Percentiles rank a stretch among this genome's conserved stretches.
Conservation (phyloP, 2,329 filamentous ascomycete species). For the Thermoascus crustaceus region DNA sequence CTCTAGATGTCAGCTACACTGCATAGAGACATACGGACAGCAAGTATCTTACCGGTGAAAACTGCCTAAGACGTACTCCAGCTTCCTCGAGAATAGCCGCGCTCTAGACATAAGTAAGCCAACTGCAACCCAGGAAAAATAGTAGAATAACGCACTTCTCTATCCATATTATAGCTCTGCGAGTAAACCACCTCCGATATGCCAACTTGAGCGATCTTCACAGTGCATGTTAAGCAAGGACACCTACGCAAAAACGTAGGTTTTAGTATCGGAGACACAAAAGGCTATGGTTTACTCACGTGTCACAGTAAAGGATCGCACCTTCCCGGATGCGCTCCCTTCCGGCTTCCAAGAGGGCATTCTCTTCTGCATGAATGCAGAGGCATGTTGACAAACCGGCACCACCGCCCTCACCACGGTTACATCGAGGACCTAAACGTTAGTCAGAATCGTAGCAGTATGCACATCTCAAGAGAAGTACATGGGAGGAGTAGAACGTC, state of each 20-base stretch:
- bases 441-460: conserved; percentile 7
- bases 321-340: conserved; percentile 78
- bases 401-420: conserved; percentile 62
- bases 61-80: conserved; percentile 78
- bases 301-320: conserved; percentile 85
- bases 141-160: conserved; percentile 40
- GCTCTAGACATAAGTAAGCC: conserved; percentile 40
- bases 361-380: conserved; percentile 97
- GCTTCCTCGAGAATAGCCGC: conserved; percentile 75
- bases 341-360: conserved; percentile 88
- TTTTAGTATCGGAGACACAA: not conserved
- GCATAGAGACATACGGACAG: conserved; percentile 2
- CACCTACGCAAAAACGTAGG: conserved; percentile 45
- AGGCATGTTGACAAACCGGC: conserved; percentile 75
- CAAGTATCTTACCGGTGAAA: conserved; percentile 57
- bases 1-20: conserved; percentile 7
- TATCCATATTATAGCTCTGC: conserved; percentile 91
- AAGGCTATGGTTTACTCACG: conserved; percentile 35
- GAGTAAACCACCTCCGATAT: conserved; percentile 94
- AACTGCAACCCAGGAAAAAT: not conserved
- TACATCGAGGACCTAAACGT: conserved; percentile 58
- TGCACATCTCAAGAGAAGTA: not conserved
- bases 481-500: conserved; percentile 1
- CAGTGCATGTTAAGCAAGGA: conserved; percentile 92
- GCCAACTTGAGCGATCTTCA: conserved; percentile 96